These are phyloP conservation scores for Biscogniauxia mediterranea DNA, from an alignment of 2,329 filamentous ascomycete species.

Conservation along the genomic window DNA sequence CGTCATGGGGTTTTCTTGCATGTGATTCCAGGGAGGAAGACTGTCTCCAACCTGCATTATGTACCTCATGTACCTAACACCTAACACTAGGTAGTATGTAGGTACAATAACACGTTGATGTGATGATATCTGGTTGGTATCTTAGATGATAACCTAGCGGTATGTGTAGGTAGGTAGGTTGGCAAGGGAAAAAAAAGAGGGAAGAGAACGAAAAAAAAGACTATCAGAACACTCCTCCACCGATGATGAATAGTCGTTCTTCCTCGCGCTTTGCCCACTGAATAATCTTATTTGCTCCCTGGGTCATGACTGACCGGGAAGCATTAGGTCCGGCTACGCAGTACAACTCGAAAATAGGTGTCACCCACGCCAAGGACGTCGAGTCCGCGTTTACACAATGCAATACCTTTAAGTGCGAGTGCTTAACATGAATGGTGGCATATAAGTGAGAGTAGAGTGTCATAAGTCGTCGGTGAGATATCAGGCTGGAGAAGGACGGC, in stretches of 20 bases:
- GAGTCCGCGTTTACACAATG: conserved; percentile 74
- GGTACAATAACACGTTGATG: no score
- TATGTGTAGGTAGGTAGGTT: no score
- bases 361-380: conserved; percentile 85
- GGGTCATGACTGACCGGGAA: conserved; percentile 65
- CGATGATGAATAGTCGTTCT: conserved; percentile 93
- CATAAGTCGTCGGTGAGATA: conserved; percentile 71
- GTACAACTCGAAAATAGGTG: conserved; percentile 89
- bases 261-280: conserved; percentile 92
- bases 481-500: conserved; percentile 59
- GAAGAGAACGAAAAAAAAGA: not conserved
- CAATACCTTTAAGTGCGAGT: conserved; percentile 81
- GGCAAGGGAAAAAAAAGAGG: no score
- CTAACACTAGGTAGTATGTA: no score
- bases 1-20: no score
- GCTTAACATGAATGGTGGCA: conserved; percentile 77
- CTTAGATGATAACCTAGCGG: no score
- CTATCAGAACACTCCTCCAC: conserved; percentile 84
- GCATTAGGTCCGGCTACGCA: conserved; percentile 81
- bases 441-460: conserved; percentile 84
- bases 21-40: no score
- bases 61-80: no score
- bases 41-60: no score
- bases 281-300: conserved; percentile 83
- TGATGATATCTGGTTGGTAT: no score